Evolutionary conservation across 1,284 basidiomycete genomes (phyloP).

Genomic region (Chalciporus sp.): DNA sequence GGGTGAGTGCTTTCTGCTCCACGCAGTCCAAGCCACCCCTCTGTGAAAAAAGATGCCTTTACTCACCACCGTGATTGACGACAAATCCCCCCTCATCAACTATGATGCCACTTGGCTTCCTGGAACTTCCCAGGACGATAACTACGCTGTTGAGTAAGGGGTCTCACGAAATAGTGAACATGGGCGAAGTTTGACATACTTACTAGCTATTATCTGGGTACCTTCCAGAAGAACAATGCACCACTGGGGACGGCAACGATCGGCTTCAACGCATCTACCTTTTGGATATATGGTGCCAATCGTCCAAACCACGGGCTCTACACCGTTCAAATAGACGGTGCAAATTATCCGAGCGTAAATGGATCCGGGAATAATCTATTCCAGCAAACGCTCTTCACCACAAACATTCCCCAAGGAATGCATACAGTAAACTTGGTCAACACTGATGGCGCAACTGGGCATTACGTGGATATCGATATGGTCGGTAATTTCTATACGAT

Average conservation of each 20-base stretch:
- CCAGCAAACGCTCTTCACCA: slow-evolving; percentile 30
- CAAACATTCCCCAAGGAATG: slow-evolving; percentile 24
- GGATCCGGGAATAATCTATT: slow-evolving; percentile 21
- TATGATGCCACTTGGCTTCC: slow-evolving; percentile 29
- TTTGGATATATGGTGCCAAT: slow-evolving; percentile 38
- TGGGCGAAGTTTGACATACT: neutral
- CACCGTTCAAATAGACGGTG: slow-evolving; percentile 31
- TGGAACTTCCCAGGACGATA: slow-evolving; percentile 23
- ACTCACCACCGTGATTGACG: slow-evolving; percentile 28
- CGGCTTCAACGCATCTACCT: slow-evolving; percentile 37
- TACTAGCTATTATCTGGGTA: slow-evolving; percentile 33
- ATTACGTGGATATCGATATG: slow-evolving; percentile 35
- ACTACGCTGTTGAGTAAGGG: slow-evolving; percentile 21
- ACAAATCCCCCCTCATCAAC: slow-evolving; percentile 34
- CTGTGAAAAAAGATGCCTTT: slow-evolving; percentile 21
- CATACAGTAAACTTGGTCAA: slow-evolving; percentile 35
- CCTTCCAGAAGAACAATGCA: slow-evolving; percentile 30
- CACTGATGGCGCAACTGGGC: slow-evolving; percentile 15
- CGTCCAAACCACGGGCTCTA: slow-evolving; percentile 34
- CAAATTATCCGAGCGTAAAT: slow-evolving; percentile 9
- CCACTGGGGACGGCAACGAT: slow-evolving; percentile 32
- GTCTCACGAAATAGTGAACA: neutral
- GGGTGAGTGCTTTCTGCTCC: neutral
- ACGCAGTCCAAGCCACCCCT: neutral
- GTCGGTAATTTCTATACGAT: slow-evolving; percentile 17